Percentiles rank a stretch among this genome's conserved stretches.
Evolutionary conservation across 306 rosid genomes (phyloP).

Genomic region (Adenanthera pavonina): DNA sequence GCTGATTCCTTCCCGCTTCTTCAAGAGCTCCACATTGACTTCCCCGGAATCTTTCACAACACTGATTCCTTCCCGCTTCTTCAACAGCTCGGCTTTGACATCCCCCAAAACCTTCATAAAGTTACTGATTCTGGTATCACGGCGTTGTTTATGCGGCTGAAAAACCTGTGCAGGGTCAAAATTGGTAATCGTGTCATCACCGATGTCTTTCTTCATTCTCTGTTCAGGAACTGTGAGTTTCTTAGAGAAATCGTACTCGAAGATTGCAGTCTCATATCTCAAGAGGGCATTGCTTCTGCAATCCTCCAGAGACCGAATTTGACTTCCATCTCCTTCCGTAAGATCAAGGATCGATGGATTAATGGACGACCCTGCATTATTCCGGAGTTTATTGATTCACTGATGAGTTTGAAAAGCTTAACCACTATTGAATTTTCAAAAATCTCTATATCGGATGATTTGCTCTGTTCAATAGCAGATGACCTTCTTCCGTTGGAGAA

Average conservation of each 20-base stretch:
- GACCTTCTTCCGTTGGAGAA: conserved; percentile 61
- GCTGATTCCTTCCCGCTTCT: conserved; percentile 68
- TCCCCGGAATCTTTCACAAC: conserved; percentile 9
- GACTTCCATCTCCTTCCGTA: conserved; percentile 44
- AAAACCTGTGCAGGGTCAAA: conserved; percentile 55
- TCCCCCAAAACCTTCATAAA: conserved; percentile 11
- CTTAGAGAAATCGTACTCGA: conserved; percentile 47
- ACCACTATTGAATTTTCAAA: conserved; percentile 46
- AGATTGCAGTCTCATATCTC: conserved; percentile 43
- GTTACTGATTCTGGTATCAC: conserved; percentile 56
- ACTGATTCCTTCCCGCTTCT: conserved; percentile 33
- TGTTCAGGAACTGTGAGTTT: conserved; percentile 46
- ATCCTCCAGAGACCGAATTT: conserved; percentile 44
- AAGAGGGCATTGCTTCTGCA: conserved; percentile 49
- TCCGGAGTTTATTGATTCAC: conserved; percentile 41
- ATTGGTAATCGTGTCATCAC: conserved; percentile 54
- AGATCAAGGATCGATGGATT: conserved; percentile 40
- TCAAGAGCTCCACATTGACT: conserved; percentile 69
- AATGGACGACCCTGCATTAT: conserved; percentile 25
- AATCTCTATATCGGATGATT: conserved; percentile 51
- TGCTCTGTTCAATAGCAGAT: conserved; percentile 56
- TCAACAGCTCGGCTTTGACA: conserved; percentile 67
- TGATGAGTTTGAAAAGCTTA: conserved; percentile 43
- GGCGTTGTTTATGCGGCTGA: conserved; percentile 41
- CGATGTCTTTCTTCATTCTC: conserved; percentile 40